Base-by-base conservation (phyloP, 306 rosid genomes). In the Ochetophila trinervis region DNA sequence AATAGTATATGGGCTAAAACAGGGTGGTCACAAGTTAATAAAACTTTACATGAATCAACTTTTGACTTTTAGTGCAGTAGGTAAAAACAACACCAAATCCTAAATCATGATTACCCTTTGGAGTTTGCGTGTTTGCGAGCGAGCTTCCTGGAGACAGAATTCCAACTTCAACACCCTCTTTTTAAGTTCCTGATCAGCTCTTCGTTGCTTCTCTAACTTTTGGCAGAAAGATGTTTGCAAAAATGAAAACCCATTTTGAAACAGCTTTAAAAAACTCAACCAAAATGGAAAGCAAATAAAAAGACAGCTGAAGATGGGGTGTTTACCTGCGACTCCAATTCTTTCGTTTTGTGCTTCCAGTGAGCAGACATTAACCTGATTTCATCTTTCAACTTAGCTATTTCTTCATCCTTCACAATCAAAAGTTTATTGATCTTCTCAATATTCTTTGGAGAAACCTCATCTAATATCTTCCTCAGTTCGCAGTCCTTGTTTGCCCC, bases 141-240 rank as follows among this genome's bases (percentile, higher is more conserved):
- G 95, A 50, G 96, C 83, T 85, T 94, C 97, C 79, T 94, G 99
- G 51, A 88, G 84, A 69, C 99, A 94, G 62, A 94, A 94, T 57
- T 94, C 96, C 79, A 94, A 68, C 79, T 86, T 94, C 80, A 94
- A 80, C 40, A 94, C 95, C 78, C 78, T 88, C 87, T 94, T 94
- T 77, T 88, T 94, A 63, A 94, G 83, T 71, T 94, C 99, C 62
- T 94, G 99, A 79, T 90, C 97, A 57, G 82, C 80, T 45, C 96
- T 87, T 16, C 96, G 78, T 68, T 94, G 99, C 83, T 88, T 94
- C 89, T 94, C 99, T 71, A 94, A 78, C 97, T 94, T 86, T 71
- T 42, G 55, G 59, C 45, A 15, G 65, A 47, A 84, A 83, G 16
- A 57, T 10, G 74, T 55, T 66, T 30, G 63, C 19, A 35, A 40